A percentile compares a stretch with the other conserved stretches of the same genome.
Conservation (phyloP, 768 basidiomycete species). For the Hortiboletus campestris region DNA sequence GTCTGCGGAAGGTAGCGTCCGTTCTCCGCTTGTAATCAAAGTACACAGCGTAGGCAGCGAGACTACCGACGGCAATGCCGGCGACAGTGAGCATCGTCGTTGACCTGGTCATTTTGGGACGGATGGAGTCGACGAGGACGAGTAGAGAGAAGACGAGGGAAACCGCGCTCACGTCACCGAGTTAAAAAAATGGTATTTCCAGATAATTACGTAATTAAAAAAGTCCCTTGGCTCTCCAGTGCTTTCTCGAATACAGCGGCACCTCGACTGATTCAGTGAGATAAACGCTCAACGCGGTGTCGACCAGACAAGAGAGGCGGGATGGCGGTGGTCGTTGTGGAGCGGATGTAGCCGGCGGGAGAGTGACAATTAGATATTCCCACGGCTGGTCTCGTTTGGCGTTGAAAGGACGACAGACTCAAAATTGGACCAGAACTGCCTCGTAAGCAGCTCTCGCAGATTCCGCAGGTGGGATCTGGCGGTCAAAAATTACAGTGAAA, state of each 20-base stretch:
- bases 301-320: too few species aligned
- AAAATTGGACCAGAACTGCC: slow-evolving; percentile 12
- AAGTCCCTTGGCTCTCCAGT: not conserved
- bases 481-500: slow-evolving; percentile 20
- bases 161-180: slow-evolving; percentile 5
- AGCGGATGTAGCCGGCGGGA: slow-evolving; percentile 14
- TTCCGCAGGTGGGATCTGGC: slow-evolving; percentile 20
- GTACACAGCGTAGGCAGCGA: slow-evolving; percentile 83
- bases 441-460: slow-evolving; percentile 20
- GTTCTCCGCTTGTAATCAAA: slow-evolving; percentile 95
- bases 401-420: slow-evolving; percentile 23
- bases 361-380: slow-evolving; percentile 9
- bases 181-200: slow-evolving; percentile 6
- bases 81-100: slow-evolving; percentile 41
- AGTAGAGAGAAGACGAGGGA: slow-evolving; percentile 15
- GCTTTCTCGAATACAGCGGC: not conserved
- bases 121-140: not conserved
- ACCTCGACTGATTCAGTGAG: not conserved
- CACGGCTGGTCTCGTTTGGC: slow-evolving; percentile 18
- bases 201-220: slow-evolving; percentile 25
- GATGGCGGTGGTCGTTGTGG: not conserved
- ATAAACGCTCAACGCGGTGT: too few species aligned
- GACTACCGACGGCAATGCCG: slow-evolving; percentile 47
- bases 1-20: slow-evolving; percentile 83
- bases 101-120: slow-evolving; percentile 30